phyloP scores from a whole-genome alignment of 106 monocot species.

The Phalaenopsis equestris region DNA sequence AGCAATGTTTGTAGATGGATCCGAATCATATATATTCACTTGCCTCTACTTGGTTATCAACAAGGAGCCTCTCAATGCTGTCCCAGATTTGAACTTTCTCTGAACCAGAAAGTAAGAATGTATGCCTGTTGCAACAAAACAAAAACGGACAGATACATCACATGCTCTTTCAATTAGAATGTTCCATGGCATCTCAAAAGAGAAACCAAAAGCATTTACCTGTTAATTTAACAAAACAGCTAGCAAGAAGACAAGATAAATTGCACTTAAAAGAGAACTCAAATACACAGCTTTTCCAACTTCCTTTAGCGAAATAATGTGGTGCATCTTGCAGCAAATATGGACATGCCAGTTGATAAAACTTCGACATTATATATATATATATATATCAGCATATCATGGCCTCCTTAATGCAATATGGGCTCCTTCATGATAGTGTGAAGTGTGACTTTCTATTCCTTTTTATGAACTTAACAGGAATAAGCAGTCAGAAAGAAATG shows the following conservation, averaged over 20 bases:
- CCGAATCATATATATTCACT: conserved; percentile 5
- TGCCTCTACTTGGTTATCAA: conserved; percentile 95
- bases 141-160: background rate
- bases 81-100: conserved; percentile 87
- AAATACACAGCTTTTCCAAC: background rate
- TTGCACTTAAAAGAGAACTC: background rate
- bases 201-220: background rate
- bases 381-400: too few relatives aligned
- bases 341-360: background rate
- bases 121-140: conserved; percentile 57
- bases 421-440: too few relatives aligned
- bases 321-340: background rate
- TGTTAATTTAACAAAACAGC: background rate
- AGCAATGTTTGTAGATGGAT: background rate
- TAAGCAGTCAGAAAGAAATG: too few relatives aligned
- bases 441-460: too few relatives aligned
- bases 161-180: background rate
- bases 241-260: background rate
- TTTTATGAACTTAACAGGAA: too few relatives aligned
- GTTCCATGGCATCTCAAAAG: background rate
- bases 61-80: conserved; percentile 64
- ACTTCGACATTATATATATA: background rate
- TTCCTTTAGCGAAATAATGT: background rate
- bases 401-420: too few relatives aligned
- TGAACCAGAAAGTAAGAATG: conserved; percentile 54